phyloP scores from a whole-genome alignment of 1,139 yeast genomes.

The Magnusiomyces paraingens region DNA sequence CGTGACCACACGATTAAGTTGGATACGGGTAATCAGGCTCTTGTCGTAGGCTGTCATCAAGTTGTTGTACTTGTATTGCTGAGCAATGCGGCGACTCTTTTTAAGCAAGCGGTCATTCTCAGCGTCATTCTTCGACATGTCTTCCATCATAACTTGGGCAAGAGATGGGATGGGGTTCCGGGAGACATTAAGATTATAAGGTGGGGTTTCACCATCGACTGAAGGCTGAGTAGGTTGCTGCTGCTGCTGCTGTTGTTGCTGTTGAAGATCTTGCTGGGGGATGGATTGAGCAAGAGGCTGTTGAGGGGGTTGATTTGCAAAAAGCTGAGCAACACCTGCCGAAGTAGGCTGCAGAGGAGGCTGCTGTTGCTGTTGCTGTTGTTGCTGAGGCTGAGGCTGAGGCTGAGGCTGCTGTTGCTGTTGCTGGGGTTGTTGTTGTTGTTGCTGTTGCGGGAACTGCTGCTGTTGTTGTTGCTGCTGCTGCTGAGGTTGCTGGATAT shows the following conservation, averaged over 20 bases:
- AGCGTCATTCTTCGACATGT: constrained; percentile 22
- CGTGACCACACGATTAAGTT: constrained; percentile 89
- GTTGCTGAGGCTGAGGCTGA: constrained; percentile 25
- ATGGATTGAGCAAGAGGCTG: constrained; percentile 28
- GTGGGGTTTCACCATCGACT: constrained; percentile 6
- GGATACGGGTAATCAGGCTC: constrained; percentile 90
- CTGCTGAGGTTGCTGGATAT: constrained; percentile 27
- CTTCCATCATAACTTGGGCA: constrained; percentile 33
- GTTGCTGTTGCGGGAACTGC: constrained; percentile 21
- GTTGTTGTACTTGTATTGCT: constrained; percentile 79
- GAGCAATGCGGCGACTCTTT: constrained; percentile 74
- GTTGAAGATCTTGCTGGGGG: constrained; percentile 20
- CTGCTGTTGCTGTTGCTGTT: constrained; percentile 28
- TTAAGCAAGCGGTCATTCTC: constrained; percentile 42
- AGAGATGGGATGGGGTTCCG: constrained; percentile 21
- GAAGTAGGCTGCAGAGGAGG: constrained; percentile 20
- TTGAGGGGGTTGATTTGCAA: constrained; percentile 22
- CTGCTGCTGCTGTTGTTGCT: constrained; percentile 26
- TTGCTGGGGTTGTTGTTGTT: constrained; percentile 38
- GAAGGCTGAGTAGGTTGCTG: constrained; percentile 21
- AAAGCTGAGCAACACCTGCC: constrained; percentile 12
- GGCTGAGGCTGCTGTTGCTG: constrained; percentile 28
- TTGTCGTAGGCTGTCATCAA: constrained; percentile 96
- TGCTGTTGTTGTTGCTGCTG: constrained; percentile 20
- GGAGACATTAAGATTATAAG: constrained; percentile 15